Evolutionary conservation across 78 protist genomes (phyloP).

Genomic region (Dictyostelium firmibasis): DNA sequence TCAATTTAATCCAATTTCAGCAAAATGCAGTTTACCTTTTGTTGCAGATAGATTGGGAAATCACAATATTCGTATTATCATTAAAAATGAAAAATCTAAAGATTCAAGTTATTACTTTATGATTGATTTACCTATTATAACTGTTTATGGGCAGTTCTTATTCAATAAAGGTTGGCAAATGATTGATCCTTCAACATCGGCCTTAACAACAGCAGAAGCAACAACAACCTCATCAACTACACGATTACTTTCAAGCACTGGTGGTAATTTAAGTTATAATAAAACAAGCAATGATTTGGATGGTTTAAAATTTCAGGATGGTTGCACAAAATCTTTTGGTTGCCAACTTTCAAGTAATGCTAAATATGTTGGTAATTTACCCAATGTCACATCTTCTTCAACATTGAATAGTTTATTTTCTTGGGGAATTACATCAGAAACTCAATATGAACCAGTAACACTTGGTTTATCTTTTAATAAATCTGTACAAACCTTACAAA

Average conservation of each 20-base stretch:
- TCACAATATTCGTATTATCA: not conserved
- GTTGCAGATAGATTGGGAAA: not conserved
- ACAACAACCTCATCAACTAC: not conserved
- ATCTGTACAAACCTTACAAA: not conserved
- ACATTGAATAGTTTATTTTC: not conserved
- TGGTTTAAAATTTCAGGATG: not conserved
- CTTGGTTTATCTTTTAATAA: not conserved
- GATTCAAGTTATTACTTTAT: not conserved
- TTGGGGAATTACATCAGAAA: not conserved
- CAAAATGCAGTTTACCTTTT: not conserved
- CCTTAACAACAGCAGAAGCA: not conserved
- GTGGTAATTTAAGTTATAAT: not conserved
- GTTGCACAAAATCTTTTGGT: not conserved
- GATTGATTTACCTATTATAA: not conserved
- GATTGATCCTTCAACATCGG: not conserved
- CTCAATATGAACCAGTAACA: not conserved
- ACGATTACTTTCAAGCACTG: no score
- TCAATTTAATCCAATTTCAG: not conserved
- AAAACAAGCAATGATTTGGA: not conserved
- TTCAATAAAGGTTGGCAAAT: not conserved
- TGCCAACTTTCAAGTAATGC: not conserved
- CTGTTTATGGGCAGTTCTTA: not conserved
- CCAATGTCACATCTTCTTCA: not conserved
- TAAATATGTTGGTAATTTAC: not conserved
- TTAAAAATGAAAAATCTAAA: not conserved